These are phyloP conservation scores for Mycena polygramma DNA, from an alignment of 768 basidiomycete genomes.

Conservation along the genomic window DNA sequence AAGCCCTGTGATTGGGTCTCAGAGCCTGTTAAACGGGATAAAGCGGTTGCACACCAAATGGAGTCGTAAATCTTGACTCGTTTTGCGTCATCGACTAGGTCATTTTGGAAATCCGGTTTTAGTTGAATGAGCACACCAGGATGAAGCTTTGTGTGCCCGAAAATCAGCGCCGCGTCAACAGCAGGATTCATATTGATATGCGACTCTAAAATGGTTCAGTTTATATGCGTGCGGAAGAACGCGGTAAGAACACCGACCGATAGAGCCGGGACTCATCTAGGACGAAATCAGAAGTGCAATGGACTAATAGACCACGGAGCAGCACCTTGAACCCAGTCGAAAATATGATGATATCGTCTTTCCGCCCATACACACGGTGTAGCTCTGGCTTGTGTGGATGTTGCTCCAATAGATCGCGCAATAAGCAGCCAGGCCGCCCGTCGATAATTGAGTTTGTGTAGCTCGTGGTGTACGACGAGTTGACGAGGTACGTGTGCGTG, in stretches of 20 bases:
- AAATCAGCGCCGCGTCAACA: conserved; percentile 6
- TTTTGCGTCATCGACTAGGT: not conserved
- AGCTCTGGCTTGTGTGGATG: conserved; percentile 6
- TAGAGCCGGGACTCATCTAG: conserved; percentile 12
- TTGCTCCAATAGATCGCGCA: conserved; percentile 10
- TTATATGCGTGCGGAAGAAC: not conserved
- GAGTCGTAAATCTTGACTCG: not conserved
- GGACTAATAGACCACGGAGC: not conserved
- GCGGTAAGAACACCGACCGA: not conserved
- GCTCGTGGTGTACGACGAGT: not conserved
- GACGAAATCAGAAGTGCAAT: not conserved
- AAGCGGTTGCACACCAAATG: not conserved
- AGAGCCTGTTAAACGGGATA: not conserved
- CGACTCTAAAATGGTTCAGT: not conserved
- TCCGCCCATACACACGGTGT: conserved; percentile 8
- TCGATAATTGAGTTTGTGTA: conserved; percentile 2
- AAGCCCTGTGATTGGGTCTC: not conserved
- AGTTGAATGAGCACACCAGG: conserved; percentile 19
- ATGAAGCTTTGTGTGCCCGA: not conserved
- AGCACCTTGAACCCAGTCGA: conserved; percentile 2
- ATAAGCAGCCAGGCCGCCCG: not conserved
- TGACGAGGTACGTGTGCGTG: conserved; percentile 14
- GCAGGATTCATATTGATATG: conserved; percentile 9
- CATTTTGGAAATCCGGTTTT: not conserved
- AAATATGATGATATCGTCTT: conserved; percentile 4